phyloP scores from a whole-genome alignment of 2,329 filamentous ascomycete species.

The Calonectria ilicicola region DNA sequence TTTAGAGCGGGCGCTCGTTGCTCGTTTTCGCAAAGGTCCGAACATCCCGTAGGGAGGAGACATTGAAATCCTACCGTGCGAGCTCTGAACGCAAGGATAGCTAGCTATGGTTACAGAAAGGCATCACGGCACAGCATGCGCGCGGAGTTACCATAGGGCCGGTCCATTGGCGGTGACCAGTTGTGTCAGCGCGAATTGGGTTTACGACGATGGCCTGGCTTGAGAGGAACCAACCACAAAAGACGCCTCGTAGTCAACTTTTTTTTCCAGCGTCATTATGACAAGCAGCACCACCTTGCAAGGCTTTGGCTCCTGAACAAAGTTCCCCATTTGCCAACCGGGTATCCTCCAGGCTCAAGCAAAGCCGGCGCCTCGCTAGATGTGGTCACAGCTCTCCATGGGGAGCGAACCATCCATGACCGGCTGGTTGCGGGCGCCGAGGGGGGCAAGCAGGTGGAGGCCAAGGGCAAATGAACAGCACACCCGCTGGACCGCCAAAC shows the following conservation, averaged over 20 bases:
- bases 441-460: conserved; percentile 17
- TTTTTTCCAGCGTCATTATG: conserved; percentile 4
- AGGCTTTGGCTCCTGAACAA: neutral
- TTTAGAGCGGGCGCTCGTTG: neutral
- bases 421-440: conserved; percentile 31
- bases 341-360: conserved; percentile 3
- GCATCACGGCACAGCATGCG: neutral
- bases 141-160: conserved; percentile 1
- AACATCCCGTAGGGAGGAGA: conserved; percentile 14
- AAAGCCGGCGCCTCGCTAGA: neutral
- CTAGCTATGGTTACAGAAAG: neutral
- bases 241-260: neutral
- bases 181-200: conserved; percentile 15
- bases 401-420: conserved; percentile 7
- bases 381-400: neutral
- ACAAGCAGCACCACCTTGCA: conserved; percentile 2
- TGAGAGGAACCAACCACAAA: conserved; percentile 4
- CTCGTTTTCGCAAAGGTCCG: conserved; percentile 6
- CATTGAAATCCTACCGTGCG: neutral
- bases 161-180: neutral
- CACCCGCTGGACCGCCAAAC: conserved; percentile 20
- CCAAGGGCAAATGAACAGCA: neutral
- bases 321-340: neutral
- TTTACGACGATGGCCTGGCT: conserved; percentile 5
- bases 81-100: conserved; percentile 9